Conservation (phyloP, 768 basidiomycete genomes). For the Floccularia luteovirens region DNA sequence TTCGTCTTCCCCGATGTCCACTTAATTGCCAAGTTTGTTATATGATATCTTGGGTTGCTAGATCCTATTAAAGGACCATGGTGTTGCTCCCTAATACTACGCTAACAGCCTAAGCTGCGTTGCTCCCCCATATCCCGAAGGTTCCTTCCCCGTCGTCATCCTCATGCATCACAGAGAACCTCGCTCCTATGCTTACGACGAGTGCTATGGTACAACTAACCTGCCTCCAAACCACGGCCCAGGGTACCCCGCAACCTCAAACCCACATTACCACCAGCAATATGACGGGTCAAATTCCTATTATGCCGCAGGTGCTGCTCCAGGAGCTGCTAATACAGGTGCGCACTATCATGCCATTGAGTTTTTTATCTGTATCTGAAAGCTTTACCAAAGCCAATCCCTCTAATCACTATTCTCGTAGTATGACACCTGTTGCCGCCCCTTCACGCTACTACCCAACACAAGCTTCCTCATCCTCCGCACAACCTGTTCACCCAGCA, state of each 20-base stretch:
- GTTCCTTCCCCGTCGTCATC: conserved; percentile 16
- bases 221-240: too few species aligned
- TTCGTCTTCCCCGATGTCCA: conserved; percentile 22
- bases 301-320: conserved; percentile 19
- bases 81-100: conserved; percentile 16
- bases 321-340: conserved; percentile 15
- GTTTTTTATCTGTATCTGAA: neutral
- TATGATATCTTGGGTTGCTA: conserved; percentile 31
- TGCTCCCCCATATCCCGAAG: conserved; percentile 6
- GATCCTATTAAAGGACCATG: conserved; percentile 37
- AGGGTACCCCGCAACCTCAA: too few species aligned
- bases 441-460: conserved; percentile 15
- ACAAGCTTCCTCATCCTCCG: conserved; percentile 14
- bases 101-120: conserved; percentile 11
- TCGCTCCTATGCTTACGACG: conserved; percentile 36
- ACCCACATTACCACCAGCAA: too few species aligned
- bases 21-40: conserved; percentile 31
- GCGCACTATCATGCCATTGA: neutral
- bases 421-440: conserved; percentile 21
- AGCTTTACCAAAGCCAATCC: conserved; percentile 8
- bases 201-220: too few species aligned
- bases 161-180: conserved; percentile 32
- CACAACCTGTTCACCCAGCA: conserved; percentile 9
- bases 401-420: conserved; percentile 24
- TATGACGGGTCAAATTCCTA: conserved; percentile 20